A percentile compares a stretch with the other conserved stretches of the same genome.
Evolutionary conservation across 495 filamentous ascomycete genomes (phyloP).

Genomic region (Tetracladium setigerum): DNA sequence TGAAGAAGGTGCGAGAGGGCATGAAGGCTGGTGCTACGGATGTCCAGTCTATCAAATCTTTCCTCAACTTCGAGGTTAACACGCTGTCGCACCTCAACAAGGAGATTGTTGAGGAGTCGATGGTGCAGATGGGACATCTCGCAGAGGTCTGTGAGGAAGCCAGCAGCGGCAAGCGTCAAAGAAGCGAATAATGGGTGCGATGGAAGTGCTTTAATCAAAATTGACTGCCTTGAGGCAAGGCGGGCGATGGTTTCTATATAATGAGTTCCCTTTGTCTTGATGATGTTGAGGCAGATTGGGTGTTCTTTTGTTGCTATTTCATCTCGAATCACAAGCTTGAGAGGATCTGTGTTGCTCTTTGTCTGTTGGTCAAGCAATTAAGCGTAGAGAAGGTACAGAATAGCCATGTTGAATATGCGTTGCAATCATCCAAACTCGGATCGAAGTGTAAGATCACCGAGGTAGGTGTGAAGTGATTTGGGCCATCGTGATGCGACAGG

Average conservation of each 20-base stretch:
- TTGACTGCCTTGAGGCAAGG: background rate
- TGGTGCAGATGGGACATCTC: conserved; percentile 36
- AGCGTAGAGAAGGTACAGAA: too few relatives aligned
- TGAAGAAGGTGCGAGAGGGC: conserved; percentile 34
- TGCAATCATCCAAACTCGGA: too few relatives aligned
- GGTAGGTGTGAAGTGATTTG: too few relatives aligned
- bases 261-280: background rate
- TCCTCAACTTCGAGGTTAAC: conserved; percentile 21
- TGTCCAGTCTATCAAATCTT: conserved; percentile 19
- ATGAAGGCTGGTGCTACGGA: conserved; percentile 33
- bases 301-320: too few relatives aligned
- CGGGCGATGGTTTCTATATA: background rate
- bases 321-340: too few relatives aligned
- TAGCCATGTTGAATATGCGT: too few relatives aligned
- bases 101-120: conserved; percentile 44
- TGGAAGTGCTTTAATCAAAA: background rate
- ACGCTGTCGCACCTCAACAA: conserved; percentile 36
- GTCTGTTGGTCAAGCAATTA: too few relatives aligned
- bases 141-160: conserved; percentile 16
- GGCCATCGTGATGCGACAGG: too few relatives aligned
- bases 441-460: too few relatives aligned
- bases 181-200: too few relatives aligned
- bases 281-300: too few relatives aligned
- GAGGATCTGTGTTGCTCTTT: too few relatives aligned
- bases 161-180: background rate